A percentile compares a stretch with the other conserved stretches of the same genome.
Evolutionary conservation across 495 filamentous ascomycete species (phyloP).

Genomic region (Aeminium ludgeri): DNA sequence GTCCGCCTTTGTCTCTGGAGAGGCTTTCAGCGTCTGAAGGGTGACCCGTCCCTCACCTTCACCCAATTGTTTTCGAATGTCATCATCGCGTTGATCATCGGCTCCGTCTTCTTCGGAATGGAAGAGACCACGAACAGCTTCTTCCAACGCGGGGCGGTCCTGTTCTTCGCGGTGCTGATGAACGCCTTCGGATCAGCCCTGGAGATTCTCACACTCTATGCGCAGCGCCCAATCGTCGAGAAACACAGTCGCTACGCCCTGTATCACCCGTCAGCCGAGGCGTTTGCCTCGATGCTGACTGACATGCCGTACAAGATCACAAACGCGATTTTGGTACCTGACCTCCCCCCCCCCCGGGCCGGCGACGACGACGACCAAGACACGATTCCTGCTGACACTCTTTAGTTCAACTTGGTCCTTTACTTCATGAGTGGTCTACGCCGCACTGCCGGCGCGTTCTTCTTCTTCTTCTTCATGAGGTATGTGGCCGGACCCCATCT

Average conservation of each 20-base stretch:
- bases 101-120: conserved; percentile 69
- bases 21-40: conserved; percentile 51
- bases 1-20: conserved; percentile 39
- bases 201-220: conserved; percentile 64
- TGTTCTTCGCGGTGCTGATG: conserved; percentile 79
- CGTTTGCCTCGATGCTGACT: conserved; percentile 63
- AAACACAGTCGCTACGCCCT: conserved; percentile 83
- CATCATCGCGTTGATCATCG: conserved; percentile 59
- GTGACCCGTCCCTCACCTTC: conserved; percentile 56
- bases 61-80: conserved; percentile 56
- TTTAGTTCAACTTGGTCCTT: conserved; percentile 46
- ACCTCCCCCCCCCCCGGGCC: too few relatives aligned
- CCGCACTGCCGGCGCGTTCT: conserved; percentile 49
- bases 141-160: conserved; percentile 59
- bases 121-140: conserved; percentile 46
- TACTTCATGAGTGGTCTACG: conserved; percentile 81
- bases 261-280: conserved; percentile 80
- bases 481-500: not conserved
- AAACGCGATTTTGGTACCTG: conserved; percentile 32
- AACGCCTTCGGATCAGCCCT: conserved; percentile 50
- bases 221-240: conserved; percentile 81
- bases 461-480: conserved; percentile 31
- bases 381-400: too few relatives aligned
- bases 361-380: too few relatives aligned
- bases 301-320: conserved; percentile 53